Evolutionary conservation across 768 basidiomycete species (phyloP).

Genomic region (Exidia glandulosa): DNA sequence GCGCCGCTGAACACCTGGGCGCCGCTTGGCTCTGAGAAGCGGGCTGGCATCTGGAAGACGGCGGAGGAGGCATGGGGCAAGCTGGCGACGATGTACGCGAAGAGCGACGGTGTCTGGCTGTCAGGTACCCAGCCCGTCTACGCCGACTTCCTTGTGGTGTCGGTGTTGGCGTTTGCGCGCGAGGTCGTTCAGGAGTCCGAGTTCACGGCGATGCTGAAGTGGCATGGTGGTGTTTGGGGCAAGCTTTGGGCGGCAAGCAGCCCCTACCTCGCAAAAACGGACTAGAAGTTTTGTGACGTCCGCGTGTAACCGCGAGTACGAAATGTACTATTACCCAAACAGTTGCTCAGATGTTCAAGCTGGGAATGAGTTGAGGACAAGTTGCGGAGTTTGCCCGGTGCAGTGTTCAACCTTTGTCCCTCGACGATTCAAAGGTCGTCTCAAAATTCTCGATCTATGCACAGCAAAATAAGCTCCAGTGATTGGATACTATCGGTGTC

Average conservation of each 20-base stretch:
- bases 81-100: neutral
- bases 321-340: too few species aligned
- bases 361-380: too few species aligned
- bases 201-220: neutral
- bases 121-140: neutral
- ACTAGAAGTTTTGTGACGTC: too few species aligned
- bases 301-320: too few species aligned
- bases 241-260: neutral
- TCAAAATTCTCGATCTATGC: too few species aligned
- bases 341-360: too few species aligned
- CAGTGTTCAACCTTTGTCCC: too few species aligned
- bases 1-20: conserved; percentile 23
- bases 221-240: neutral
- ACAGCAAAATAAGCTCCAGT: too few species aligned
- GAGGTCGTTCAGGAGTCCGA: neutral
- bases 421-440: too few species aligned
- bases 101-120: neutral
- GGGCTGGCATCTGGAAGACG: conserved; percentile 27
- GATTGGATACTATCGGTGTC: too few species aligned
- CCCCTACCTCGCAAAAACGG: too few species aligned
- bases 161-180: neutral
- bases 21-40: conserved; percentile 18
- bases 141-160: neutral
- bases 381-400: too few species aligned
- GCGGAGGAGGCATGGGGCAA: neutral